Base-by-base conservation (phyloP, 345 rosid species). In the Crucihimalaya himalaica region DNA sequence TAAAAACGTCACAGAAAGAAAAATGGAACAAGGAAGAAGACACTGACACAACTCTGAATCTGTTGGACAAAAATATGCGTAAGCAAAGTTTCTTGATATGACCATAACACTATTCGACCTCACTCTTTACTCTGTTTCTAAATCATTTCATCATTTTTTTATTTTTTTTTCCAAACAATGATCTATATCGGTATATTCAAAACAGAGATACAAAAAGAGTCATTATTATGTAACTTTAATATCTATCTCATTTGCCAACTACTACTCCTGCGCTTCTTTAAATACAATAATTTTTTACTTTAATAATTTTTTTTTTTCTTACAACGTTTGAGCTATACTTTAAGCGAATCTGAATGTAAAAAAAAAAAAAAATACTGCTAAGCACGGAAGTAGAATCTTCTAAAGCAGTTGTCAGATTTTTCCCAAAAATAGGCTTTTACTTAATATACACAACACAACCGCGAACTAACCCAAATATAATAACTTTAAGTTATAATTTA, bases 311-410 rank as follows among this genome's bases (percentile, higher is more conserved):
- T 19, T 20, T 18, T 9, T 23, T 35, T 35, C 39, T 10, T 29
- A 53, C 64, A 66, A 48, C 21, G 55, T 59, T 50, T 31, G 16
- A 20, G 19, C n/a, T n/a, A 57, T 40, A 4, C 66, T 57, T 59
- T 35, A 60, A 35, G 46, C 45, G 20, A 10, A 32, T 60, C 46
- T 61, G 52, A 61, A 51, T 58, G 66, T 48, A 7, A 35, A 31
- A 31, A 32, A 32, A 2, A 34, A 47, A 73, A 6, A 25, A 52
- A 3, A 63, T 8, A 19, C 48, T 77, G 48, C 39, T 56, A 70
- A 71, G 72, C 75, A 63, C 55, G 76, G 66, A 58, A 47, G 56
- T 51, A 71, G 71, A 70, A 63, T 77, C 76, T 77, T 77, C 61
- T 47, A 77, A 70, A 77, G 80, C 61, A 56, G 6, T 56, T 70